A percentile compares a stretch with the other conserved stretches of the same genome.
phyloP scores from a whole-genome alignment of 1,139 yeast species.

The Pichia sp. region DNA sequence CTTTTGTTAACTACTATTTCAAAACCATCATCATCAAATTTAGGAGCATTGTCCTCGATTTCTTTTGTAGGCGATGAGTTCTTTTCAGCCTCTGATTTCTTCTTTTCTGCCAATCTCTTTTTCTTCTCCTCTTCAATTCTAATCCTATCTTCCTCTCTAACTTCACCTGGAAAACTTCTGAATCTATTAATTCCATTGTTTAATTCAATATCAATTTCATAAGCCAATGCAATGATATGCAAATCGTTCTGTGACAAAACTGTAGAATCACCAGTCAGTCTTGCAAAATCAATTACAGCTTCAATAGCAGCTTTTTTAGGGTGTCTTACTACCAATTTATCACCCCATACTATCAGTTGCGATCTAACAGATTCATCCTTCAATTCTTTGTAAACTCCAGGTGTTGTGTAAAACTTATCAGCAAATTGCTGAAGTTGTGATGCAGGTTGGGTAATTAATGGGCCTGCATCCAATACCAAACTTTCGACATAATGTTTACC shows the following conservation, averaged over 20 bases:
- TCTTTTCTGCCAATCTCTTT: constrained; percentile 16
- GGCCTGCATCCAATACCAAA: constrained; percentile 88
- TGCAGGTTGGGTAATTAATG: constrained; percentile 81
- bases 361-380: constrained; percentile 78
- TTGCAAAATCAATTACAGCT: constrained; percentile 68
- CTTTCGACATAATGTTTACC: constrained; percentile 35
- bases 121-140: constrained; percentile 16
- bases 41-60: constrained; percentile 14
- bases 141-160: constrained; percentile 20
- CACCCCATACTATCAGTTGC: constrained; percentile 74
- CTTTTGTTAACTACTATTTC: constrained; percentile 23
- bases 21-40: constrained; percentile 25
- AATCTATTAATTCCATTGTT: constrained; percentile 64
- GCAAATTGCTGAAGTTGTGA: constrained; percentile 67
- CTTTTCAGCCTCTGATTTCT: constrained; percentile 13
- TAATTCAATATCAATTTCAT: constrained; percentile 71
- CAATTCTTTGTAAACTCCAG: constrained; percentile 82
- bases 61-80: constrained; percentile 5
- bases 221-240: constrained; percentile 84
- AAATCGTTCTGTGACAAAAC: constrained; percentile 88
- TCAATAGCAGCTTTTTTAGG: constrained; percentile 62
- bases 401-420: constrained; percentile 70
- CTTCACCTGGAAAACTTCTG: constrained; percentile 68
- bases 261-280: constrained; percentile 81
- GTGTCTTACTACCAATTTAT: constrained; percentile 56